Evolutionary conservation across 192 early-diverging fungal species (phyloP), one percentile per base, ranked within the genome.

Genomic region (Allomyces macrogynus): DNA sequence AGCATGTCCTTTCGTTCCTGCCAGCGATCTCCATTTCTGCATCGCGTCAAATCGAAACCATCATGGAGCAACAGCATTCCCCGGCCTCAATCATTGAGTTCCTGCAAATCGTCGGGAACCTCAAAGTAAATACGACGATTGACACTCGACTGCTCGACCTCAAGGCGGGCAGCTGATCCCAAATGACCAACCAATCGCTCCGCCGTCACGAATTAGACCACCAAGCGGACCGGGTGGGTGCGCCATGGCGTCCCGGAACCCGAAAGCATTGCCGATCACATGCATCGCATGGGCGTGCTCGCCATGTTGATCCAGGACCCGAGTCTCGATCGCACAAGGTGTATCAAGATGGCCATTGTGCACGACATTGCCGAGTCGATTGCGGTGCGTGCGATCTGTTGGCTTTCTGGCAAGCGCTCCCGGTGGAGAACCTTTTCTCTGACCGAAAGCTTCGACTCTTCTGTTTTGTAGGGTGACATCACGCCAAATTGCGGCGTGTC

Each of bases 181-280:
- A n/a, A n/a, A 64, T 10, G 20, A 8, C 23, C 0, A 24, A 49
- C 1, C 44, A 25, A 24, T 63, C 9, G 40, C 14, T 42, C 10
- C 23, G 0, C 5, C 8, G 49, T 32, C 60, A 61, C 5, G 18
- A 64, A 49, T 18, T 70, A 90, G 87, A 78, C 78, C 67, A 96
- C 93, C 16, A 93, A 93, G 71, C 77, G 93, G 65, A 93, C 92
- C 20, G 93, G 93, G 26, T 97, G 93, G 93, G 62, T 97, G 61
- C 80, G 90, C 71, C 67, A 78, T 70, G 75, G 77, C 0, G 76
- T 97, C 57, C 61, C 72, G 18, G 69, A 73, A 14, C 80, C 91
- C 64, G 93, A 97, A 68, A 90, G 88, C 5, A 92, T 97, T 43
- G 78, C 83, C 18, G 93, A 97, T 74, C 93, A 97, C 73, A 97